A percentile compares a stretch with the other conserved stretches of the same genome.
Evolutionary conservation across 2,329 filamentous ascomycete genomes (phyloP).

Genomic region (Colletotrichum salicis): DNA sequence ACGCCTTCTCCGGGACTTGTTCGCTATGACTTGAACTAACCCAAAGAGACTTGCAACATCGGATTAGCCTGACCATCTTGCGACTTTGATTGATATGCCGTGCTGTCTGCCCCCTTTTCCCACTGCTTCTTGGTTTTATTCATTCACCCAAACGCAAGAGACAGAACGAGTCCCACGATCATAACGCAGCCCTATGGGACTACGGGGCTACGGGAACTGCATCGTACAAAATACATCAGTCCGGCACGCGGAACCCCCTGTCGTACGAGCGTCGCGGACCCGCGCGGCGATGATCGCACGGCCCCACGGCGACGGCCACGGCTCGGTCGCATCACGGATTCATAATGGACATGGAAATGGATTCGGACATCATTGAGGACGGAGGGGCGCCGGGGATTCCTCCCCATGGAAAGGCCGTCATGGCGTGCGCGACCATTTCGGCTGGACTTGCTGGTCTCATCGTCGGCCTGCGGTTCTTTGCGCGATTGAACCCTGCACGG

Average conservation of each 20-base stretch:
- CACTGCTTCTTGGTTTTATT: neutral
- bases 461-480: constrained; percentile 27
- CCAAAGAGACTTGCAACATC: neutral
- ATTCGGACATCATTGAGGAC: constrained; percentile 10
- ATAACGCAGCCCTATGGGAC: neutral
- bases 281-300: constrained; percentile 4
- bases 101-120: neutral
- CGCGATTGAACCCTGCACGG: constrained; percentile 7
- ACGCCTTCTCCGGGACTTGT: neutral
- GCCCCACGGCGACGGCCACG: neutral
- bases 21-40: neutral
- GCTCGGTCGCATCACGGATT: constrained; percentile 3
- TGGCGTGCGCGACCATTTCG: constrained; percentile 10
- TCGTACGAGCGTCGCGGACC: neutral
- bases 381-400: constrained; percentile 18
- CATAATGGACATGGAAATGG: neutral
- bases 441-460: constrained; percentile 15
- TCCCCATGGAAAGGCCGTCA: constrained; percentile 18
- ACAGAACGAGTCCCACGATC: neutral
- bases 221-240: neutral
- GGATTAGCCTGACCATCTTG: neutral
- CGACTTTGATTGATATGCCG: neutral
- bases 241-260: neutral
- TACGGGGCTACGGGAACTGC: neutral
- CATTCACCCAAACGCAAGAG: neutral